phyloP scores from a whole-genome alignment of 768 basidiomycete genomes.

The Panus rudis region DNA sequence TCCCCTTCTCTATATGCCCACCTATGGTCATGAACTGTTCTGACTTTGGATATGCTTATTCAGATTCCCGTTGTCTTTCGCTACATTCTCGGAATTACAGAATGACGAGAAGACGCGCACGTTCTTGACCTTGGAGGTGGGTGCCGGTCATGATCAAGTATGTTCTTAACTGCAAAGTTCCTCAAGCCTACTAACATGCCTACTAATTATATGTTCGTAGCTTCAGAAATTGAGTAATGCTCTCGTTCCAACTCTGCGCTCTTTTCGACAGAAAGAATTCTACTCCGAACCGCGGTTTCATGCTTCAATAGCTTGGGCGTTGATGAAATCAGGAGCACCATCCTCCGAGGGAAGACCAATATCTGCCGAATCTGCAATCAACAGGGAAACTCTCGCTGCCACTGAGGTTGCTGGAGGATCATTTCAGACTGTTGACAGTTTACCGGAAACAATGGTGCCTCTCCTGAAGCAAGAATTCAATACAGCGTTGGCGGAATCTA shows the following conservation, averaged over 20 bases:
- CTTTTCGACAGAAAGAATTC: constrained; percentile 69
- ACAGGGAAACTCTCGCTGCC: constrained; percentile 3
- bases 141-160: constrained; percentile 79
- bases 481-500: constrained; percentile 28
- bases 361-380: neutral
- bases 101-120: constrained; percentile 80
- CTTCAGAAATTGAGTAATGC: constrained; percentile 46
- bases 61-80: constrained; percentile 72
- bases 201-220: constrained; percentile 33
- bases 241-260: constrained; percentile 50
- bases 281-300: constrained; percentile 82
- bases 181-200: neutral
- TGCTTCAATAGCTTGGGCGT: constrained; percentile 82
- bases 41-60: neutral
- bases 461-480: constrained; percentile 44
- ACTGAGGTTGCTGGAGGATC: too few species aligned
- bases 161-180: too few species aligned
- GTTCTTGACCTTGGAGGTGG: constrained; percentile 77
- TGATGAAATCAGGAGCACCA: constrained; percentile 36
- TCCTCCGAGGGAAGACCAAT: constrained; percentile 1
- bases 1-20: constrained; percentile 9
- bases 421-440: constrained; percentile 10
- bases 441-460: constrained; percentile 43
- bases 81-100: constrained; percentile 57
- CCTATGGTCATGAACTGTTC: neutral